phyloP scores from a whole-genome alignment of 192 early-diverging fungal genomes.

The Lunasporangiospora selenospora region DNA sequence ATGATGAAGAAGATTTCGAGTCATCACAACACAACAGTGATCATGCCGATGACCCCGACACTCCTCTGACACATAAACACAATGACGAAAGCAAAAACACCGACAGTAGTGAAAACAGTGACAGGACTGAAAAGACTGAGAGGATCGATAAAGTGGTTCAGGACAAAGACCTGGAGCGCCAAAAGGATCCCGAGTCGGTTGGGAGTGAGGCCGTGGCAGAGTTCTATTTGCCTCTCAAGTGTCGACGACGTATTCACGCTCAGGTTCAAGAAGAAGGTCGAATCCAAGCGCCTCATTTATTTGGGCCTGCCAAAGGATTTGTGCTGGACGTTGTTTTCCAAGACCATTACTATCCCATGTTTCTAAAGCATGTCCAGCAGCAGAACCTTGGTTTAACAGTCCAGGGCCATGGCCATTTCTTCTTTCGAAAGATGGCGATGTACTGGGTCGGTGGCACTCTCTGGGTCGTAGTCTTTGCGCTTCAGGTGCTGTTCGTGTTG shows the following conservation, averaged over 20 bases:
- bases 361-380: constrained; percentile 27
- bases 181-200: too few relatives aligned
- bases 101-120: too few relatives aligned
- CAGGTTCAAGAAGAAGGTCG: constrained; percentile 41
- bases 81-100: neutral
- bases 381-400: constrained; percentile 31
- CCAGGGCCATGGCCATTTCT: constrained; percentile 17
- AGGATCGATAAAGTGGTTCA: too few relatives aligned
- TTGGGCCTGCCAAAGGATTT: constrained; percentile 45
- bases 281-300: constrained; percentile 20
- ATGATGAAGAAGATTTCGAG: constrained; percentile 13
- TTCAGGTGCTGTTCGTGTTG: constrained; percentile 14
- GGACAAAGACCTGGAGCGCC: too few relatives aligned
- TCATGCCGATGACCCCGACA: neutral
- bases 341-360: constrained; percentile 41
- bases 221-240: constrained; percentile 37
- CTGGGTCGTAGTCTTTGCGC: constrained; percentile 14
- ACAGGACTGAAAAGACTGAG: too few relatives aligned
- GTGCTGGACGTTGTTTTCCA: constrained; percentile 36
- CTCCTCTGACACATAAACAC: neutral
- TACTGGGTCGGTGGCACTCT: constrained; percentile 17
- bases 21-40: neutral
- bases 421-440: constrained; percentile 17
- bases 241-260: constrained; percentile 32
- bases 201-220: constrained; percentile 33